These are phyloP conservation scores for Ogataea trehaloabstinens DNA, from an alignment of 805 yeast species.

Conservation along the genomic window DNA sequence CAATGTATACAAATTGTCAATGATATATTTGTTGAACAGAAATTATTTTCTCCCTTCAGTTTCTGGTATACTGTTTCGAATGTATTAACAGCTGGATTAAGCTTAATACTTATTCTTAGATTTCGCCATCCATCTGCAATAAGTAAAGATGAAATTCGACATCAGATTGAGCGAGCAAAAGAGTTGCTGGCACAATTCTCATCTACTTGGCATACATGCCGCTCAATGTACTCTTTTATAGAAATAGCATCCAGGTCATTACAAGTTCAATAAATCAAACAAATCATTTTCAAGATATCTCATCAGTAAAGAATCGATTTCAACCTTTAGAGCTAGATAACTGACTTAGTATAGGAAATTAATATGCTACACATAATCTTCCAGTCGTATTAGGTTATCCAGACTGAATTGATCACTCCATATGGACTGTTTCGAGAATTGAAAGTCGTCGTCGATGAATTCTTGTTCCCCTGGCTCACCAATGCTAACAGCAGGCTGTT, in stretches of 20 bases:
- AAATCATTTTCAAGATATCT: not conserved
- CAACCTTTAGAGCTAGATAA: too few relatives aligned
- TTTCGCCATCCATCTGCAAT: not conserved
- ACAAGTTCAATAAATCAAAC: too few relatives aligned
- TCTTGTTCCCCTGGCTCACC: not conserved
- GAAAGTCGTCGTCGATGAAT: not conserved
- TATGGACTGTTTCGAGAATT: constrained; percentile 7
- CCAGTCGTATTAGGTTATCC: constrained; percentile 5
- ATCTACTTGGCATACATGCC: constrained; percentile 2
- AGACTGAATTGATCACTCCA: constrained; percentile 13
- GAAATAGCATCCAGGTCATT: constrained; percentile 2
- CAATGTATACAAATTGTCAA: constrained; percentile 5
- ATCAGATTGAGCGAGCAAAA: constrained; percentile 4
- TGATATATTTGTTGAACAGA: not conserved
- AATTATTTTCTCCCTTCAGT: constrained; percentile 2
- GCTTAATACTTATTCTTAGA: constrained; percentile 2
- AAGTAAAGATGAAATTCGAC: not conserved
- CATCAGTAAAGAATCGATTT: too few relatives aligned
- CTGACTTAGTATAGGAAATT: too few relatives aligned
- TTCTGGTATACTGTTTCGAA: constrained; percentile 9
- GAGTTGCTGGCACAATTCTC: constrained; percentile 7
- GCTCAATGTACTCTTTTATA: constrained; percentile 1
- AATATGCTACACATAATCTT: not conserved
- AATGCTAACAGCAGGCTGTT: not conserved
- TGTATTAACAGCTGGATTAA: constrained; percentile 6